Percentiles rank a stretch among this genome's conserved stretches.
Conservation (phyloP, 495 filamentous ascomycete species). For the Jackrogersella minutella region DNA sequence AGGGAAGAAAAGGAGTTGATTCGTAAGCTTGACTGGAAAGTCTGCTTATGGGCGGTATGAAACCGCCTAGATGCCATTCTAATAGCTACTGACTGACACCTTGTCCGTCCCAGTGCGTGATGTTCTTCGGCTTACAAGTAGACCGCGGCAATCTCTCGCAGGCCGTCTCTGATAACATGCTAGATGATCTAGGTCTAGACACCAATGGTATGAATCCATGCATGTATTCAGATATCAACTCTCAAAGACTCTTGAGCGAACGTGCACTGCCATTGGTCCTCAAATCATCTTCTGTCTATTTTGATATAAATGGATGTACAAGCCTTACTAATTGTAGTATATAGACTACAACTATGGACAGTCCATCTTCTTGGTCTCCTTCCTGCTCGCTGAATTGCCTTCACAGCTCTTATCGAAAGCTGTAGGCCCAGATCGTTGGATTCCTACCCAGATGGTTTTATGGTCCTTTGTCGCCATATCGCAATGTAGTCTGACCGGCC, state of each 20-base stretch:
- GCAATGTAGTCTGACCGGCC: conserved; percentile 43
- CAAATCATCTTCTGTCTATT: neutral
- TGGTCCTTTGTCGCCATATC: conserved; percentile 57
- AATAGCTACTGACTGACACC: conserved; percentile 16
- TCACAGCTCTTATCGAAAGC: conserved; percentile 77
- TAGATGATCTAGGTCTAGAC: conserved; percentile 60
- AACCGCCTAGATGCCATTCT: conserved; percentile 24
- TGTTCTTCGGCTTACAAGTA: conserved; percentile 66
- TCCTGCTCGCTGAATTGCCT: conserved; percentile 74
- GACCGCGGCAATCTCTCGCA: conserved; percentile 65
- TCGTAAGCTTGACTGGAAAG: conserved; percentile 61
- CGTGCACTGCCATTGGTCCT: conserved; percentile 26
- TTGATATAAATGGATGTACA: conserved; percentile 14
- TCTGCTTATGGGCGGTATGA: conserved; percentile 60
- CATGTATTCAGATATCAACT: neutral
- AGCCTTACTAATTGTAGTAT: conserved; percentile 23
- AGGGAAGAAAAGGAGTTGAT: conserved; percentile 62
- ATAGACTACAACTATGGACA: conserved; percentile 75
- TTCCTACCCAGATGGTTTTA: conserved; percentile 64
- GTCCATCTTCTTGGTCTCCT: conserved; percentile 74
- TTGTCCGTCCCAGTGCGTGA: conserved; percentile 43
- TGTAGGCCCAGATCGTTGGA: conserved; percentile 83
- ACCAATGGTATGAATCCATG: conserved; percentile 55
- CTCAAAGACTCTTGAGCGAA: neutral
- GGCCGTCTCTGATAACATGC: conserved; percentile 63